A percentile compares a stretch with the other conserved stretches of the same genome.
Conservation (phyloP, 345 rosid species). For the Euclidium syriacum region DNA sequence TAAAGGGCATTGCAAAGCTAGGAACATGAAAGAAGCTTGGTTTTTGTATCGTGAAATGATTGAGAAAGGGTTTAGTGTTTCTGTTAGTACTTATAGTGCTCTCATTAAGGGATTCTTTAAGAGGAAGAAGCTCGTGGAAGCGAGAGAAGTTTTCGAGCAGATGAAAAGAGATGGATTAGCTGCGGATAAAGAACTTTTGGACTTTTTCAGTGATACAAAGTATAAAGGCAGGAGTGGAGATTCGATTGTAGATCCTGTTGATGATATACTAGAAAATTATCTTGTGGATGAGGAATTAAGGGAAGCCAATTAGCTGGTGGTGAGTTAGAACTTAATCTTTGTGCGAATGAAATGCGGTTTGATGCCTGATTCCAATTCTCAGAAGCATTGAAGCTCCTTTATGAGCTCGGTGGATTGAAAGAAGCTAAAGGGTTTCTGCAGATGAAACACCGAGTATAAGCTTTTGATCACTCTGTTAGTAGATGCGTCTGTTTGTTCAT, state of each 20-base stretch:
- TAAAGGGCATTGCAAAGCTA: conserved; percentile 90
- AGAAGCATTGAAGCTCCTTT: not conserved
- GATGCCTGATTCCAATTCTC: not conserved
- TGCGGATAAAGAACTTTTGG: conserved; percentile 52
- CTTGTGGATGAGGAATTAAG: conserved; percentile 39
- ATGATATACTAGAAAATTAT: conserved; percentile 68
- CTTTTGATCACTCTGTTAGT: not conserved
- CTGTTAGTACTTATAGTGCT: conserved; percentile 56
- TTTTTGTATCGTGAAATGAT: conserved; percentile 65
- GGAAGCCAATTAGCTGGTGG: conserved; percentile 26
- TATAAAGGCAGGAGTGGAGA: conserved; percentile 60
- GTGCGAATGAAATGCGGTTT: not conserved
- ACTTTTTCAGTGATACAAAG: conserved; percentile 50
- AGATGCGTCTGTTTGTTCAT: not conserved
- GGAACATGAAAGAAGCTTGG: conserved; percentile 98
- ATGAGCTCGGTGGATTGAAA: not conserved
- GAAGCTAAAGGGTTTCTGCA: not conserved
- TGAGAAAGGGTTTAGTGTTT: conserved; percentile 53
- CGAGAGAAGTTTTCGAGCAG: conserved; percentile 63
- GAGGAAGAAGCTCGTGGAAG: conserved; percentile 69
- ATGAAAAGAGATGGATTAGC: conserved; percentile 64
- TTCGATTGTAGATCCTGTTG: conserved; percentile 62
- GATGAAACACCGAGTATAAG: not conserved
- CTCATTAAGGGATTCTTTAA: conserved; percentile 70
- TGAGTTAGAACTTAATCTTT: not conserved